A percentile compares a stretch with the other conserved stretches of the same genome.
Conservation (phyloP, 2,329 filamentous ascomycete species). For the Domatiomyces globalis region DNA sequence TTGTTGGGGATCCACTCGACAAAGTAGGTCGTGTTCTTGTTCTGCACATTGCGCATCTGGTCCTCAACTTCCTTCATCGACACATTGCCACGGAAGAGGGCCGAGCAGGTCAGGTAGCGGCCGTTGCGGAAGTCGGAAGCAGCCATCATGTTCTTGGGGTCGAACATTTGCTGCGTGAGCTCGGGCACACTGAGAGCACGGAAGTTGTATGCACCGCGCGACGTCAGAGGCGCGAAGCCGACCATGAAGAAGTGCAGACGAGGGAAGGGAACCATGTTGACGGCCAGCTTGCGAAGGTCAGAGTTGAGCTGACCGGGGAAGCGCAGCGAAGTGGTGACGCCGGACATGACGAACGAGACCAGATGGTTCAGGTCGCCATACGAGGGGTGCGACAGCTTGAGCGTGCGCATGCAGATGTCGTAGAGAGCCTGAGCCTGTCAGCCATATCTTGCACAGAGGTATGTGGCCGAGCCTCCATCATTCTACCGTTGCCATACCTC, state of each 20-base stretch:
- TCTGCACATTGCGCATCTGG: conserved; percentile 99
- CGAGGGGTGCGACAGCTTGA: conserved; percentile 96
- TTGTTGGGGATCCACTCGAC: conserved; percentile 99
- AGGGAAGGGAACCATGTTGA: conserved; percentile 99
- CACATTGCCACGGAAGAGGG: conserved; percentile 99
- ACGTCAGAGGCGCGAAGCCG: conserved; percentile 95
- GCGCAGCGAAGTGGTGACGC: conserved; percentile 94
- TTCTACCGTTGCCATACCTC: conserved; percentile 41
- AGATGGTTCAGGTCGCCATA: conserved; percentile 99
- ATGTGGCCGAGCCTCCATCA: not conserved
- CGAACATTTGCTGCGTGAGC: conserved; percentile 99
- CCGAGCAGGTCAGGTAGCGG: conserved; percentile 97
- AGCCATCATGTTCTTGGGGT: conserved; percentile 99
- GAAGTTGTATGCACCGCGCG: conserved; percentile 83
- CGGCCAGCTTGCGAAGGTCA: conserved; percentile 95
- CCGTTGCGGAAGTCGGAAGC: conserved; percentile 99
- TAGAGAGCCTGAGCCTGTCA: conserved; percentile 57
- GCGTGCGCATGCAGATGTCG: conserved; percentile 99
- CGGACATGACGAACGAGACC: conserved; percentile 98
- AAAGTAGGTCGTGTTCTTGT: conserved; percentile 99
- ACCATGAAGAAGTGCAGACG: conserved; percentile 99
- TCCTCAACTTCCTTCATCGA: conserved; percentile 99
- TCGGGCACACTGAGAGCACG: conserved; percentile 94
- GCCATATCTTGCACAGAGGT: not conserved
- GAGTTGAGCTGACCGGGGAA: conserved; percentile 99